A percentile compares a stretch with the other conserved stretches of the same genome.
These are phyloP conservation scores for Paramecium sexaurelia DNA, from an alignment of 73 alveolate genomes.

Conservation along the genomic window DNA sequence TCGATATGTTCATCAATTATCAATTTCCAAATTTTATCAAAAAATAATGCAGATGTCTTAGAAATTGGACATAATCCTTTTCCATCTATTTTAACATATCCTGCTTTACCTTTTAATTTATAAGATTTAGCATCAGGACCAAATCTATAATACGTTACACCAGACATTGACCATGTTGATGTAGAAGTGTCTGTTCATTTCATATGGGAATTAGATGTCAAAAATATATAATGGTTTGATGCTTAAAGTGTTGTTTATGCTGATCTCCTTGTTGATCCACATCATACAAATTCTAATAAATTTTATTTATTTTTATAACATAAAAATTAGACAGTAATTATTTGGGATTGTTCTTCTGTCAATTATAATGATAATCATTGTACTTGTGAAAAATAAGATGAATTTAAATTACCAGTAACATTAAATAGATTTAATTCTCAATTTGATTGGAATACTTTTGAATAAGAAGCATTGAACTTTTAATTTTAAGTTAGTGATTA, in stretches of 20 bases:
- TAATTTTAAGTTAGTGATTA: not conserved
- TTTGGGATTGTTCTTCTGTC: not conserved
- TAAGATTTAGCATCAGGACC: conserved; percentile 39
- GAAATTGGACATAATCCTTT: conserved; percentile 34
- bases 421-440: not conserved
- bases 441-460: conserved; percentile 10
- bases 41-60: not conserved
- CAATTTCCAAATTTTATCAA: not conserved
- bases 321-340: not conserved
- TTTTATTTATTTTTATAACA: conserved; percentile 8
- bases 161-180: not conserved
- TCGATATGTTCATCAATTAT: not conserved
- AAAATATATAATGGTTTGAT: not conserved
- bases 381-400: conserved; percentile 14
- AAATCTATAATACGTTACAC: not conserved
- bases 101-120: not conserved
- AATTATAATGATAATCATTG: not conserved
- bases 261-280: conserved; percentile 23
- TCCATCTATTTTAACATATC: not conserved
- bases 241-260: conserved; percentile 1
- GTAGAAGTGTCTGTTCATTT: not conserved
- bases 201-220: conserved; percentile 6
- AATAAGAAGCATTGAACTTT: not conserved
- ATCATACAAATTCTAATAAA: not conserved
- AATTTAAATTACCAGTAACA: not conserved